Percentiles rank a stretch among this genome's conserved stretches.
phyloP scores from a whole-genome alignment of 176 grass and related monocot genomes.

The Ampelocalamus luodianensis region DNA sequence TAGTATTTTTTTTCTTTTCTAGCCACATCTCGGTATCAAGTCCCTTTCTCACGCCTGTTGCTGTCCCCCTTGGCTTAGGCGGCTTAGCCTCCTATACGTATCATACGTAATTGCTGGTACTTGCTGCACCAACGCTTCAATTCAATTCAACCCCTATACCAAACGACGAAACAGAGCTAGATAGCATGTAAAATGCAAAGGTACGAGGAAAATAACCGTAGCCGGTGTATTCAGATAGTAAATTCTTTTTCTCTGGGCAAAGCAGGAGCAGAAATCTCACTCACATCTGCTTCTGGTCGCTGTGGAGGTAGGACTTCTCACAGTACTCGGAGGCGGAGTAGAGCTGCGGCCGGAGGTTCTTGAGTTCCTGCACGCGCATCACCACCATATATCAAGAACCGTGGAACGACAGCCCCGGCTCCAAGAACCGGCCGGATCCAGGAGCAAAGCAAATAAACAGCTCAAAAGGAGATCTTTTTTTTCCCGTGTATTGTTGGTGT shows the following conservation, averaged over 20 bases:
- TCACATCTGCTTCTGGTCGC: conserved; percentile 89
- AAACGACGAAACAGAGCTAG: conserved; percentile 15
- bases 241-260: not conserved
- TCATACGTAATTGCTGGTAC: not conserved
- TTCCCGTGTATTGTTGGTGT: not conserved
- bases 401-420: not conserved
- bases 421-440: conserved; percentile 38
- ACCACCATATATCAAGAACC: conserved; percentile 16
- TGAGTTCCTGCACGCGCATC: conserved; percentile 75
- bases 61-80: conserved; percentile 6
- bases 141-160: not conserved
- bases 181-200: conserved; percentile 11
- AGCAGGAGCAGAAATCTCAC: conserved; percentile 21
- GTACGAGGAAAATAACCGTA: not conserved
- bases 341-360: conserved; percentile 95
- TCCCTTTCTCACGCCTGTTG: not conserved
- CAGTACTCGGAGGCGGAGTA: conserved; percentile 95
- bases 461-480: not conserved
- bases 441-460: not conserved
- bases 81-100: conserved; percentile 25
- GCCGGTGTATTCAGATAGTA: not conserved
- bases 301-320: conserved; percentile 93
- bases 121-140: not conserved
- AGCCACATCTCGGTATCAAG: conserved; percentile 14
- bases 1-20: conserved; percentile 42